Base-by-base conservation (phyloP, 345 rosid species). In the Lepidium didymum region DNA sequence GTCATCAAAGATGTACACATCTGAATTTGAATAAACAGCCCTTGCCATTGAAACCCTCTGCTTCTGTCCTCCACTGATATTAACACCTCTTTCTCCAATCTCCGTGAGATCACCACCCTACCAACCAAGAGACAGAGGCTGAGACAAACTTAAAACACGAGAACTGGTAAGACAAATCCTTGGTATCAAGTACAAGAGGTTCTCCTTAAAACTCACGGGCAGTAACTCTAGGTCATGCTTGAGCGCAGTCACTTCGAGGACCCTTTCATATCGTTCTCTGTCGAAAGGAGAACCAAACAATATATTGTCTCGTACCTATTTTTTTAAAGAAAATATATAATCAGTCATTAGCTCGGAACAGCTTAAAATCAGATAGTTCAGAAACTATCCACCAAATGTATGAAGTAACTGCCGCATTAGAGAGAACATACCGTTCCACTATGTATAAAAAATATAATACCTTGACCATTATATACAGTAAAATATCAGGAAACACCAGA, bases 41-140 rank as follows among this genome's bases (percentile, higher is more conserved):
- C 97, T 80, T 16, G 97, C 96, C 60, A 86, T 79, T 55, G 90
- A 93, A 78, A 91, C 77, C 68, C 89, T 80, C 70, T 88, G 97
- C 84, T 88, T 91, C 71, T 91, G 92, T 41, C 97, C 97, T 10
- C 98, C 98, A 56, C 98, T 92, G 43, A 89, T 77, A 74, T 87
- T 92, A 56, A 86, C 80, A 56, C 98, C 96, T 80, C 96, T 85
- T 80, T 92, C 95, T 46, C 98, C 98, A n/a, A 89, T 79, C 42
- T 83, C 78, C 23, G 84, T 85, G 69, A 80, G 68, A 81, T 92
- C 98, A 35, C 90, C 85, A 60, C 80, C 70, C 56, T 43, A 69
- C 81, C 82, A 81, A 72, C 70, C 68, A 68, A 33, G 69, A 62
- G 68, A 25, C 69, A 73, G 47, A 65, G 45, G 40, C 31, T 61